Evolutionary conservation across 306 rosid genomes (phyloP), one percentile per base, ranked within the genome.

Genomic region (Fagus sylvatica): DNA sequence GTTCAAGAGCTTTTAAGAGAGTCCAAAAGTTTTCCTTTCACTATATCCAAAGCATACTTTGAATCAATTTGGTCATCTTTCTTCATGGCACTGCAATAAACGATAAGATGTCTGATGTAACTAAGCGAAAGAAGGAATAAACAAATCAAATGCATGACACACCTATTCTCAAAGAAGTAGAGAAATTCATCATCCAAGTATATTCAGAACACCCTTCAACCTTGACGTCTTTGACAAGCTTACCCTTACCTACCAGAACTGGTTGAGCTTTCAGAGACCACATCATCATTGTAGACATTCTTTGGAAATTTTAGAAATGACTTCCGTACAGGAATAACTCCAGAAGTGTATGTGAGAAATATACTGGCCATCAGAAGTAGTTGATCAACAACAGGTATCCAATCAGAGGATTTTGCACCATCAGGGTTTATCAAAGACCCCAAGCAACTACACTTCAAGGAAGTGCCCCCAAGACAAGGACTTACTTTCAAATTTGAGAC

Each of bases 171-270:
- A 22, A 65, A 13, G 39, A 81, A 77, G 39, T 74, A 54, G 62
- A 33, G 22, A 69, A 70, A 76, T 5, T n/a, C 36, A 46, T 57
- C 67, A 74, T 66, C 61, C 46, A 79, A 77, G 69, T 12, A 43
- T 3, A 78, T 73, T 19, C 51, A 77, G 15, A 74, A 81, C 80
- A 61, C 12, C 83, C 73, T 75, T 81, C 79, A 89, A 65, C 61
- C 84, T 56, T 70, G 64, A 56, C 71, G 84, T 42, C 75, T 72
- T 86, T 78, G 82, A 87, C 70, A 72, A 68, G 89, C 90, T 84
- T 87, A 89, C 95, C 91, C 98, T 92, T 91, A 95, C 98, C 98
- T 92, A 95, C 98, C 98, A 95, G 93, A 91, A 86, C 62, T 57
- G 82, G 78, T 86, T 62, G 93, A 73, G 69, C 79, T 84, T 79